phyloP scores from a whole-genome alignment of 257 asterid species.

The Gynochthodes officinalis region DNA sequence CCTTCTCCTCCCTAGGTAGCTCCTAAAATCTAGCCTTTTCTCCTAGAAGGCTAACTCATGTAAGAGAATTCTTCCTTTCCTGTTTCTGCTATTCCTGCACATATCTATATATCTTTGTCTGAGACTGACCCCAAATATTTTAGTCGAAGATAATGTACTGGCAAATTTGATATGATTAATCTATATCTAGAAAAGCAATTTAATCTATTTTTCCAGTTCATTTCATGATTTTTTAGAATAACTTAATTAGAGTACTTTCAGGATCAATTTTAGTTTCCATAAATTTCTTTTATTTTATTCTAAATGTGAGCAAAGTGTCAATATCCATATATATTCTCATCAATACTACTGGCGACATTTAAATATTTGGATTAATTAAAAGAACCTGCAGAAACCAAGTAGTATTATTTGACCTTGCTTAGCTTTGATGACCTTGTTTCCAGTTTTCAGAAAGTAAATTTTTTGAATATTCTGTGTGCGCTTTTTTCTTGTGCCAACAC shows the following conservation, averaged over 20 bases:
- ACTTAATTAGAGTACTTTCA: neutral
- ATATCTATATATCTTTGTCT: neutral
- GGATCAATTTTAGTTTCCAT: neutral
- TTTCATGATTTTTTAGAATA: neutral
- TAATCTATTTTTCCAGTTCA: no score
- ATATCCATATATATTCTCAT: no score
- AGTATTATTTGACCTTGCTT: neutral
- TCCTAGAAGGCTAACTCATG: neutral
- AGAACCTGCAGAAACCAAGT: neutral
- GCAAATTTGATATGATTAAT: no score
- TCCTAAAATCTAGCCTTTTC: neutral
- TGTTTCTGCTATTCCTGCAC: neutral
- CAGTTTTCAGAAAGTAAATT: neutral
- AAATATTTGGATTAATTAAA: neutral
- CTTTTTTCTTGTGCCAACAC: constrained; percentile 6
- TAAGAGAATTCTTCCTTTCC: neutral
- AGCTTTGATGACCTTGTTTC: no score
- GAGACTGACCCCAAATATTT: neutral
- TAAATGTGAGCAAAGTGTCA: neutral
- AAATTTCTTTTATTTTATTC: neutral
- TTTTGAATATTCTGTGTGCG: neutral
- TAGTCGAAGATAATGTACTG: neutral
- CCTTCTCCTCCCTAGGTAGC: neutral
- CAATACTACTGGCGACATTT: no score
- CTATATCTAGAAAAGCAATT: no score